These are phyloP conservation scores for Pichia rugopelliculosa DNA, from an alignment of 805 yeast genomes.

Conservation along the genomic window DNA sequence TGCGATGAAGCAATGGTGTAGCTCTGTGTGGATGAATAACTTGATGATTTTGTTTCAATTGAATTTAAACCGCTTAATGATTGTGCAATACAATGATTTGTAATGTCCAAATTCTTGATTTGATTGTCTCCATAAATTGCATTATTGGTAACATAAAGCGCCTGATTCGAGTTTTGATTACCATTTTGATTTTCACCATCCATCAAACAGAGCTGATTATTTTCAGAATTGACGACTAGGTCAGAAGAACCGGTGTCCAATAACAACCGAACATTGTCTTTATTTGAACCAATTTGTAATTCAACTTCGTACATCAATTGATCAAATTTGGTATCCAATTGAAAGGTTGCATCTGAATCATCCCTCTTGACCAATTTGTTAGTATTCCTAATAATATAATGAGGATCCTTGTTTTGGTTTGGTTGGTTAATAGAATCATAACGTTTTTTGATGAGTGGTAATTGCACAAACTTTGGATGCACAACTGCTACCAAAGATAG, in stretches of 20 bases:
- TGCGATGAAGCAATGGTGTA: not conserved
- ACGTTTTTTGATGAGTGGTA: slow-evolving; percentile 1
- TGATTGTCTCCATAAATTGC: not conserved
- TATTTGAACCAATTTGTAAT: slow-evolving; percentile 45
- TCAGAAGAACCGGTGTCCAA: slow-evolving; percentile 68
- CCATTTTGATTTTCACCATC: not conserved
- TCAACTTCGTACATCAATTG: slow-evolving; percentile 30
- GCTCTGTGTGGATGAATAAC: not conserved
- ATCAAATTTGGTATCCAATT: slow-evolving; percentile 3
- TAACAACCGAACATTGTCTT: slow-evolving; percentile 41
- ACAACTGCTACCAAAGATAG: not conserved
- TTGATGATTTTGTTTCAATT: not conserved
- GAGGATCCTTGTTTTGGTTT: not conserved
- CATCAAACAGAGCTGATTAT: slow-evolving; percentile 4
- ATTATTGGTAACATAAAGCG: not conserved
- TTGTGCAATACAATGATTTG: not conserved
- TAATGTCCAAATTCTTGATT: not conserved
- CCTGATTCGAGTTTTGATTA: not conserved
- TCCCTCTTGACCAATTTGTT: slow-evolving; percentile 3
- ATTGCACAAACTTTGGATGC: not conserved
- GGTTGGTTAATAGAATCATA: not conserved
- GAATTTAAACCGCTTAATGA: not conserved
- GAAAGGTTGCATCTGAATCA: not conserved
- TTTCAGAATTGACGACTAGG: slow-evolving; percentile 44
- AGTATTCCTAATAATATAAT: not conserved